A percentile compares a stretch with the other conserved stretches of the same genome.
Evolutionary conservation across 1,284 basidiomycete genomes (phyloP).

Genomic region (Ceratorhiza oryzae-sativae): DNA sequence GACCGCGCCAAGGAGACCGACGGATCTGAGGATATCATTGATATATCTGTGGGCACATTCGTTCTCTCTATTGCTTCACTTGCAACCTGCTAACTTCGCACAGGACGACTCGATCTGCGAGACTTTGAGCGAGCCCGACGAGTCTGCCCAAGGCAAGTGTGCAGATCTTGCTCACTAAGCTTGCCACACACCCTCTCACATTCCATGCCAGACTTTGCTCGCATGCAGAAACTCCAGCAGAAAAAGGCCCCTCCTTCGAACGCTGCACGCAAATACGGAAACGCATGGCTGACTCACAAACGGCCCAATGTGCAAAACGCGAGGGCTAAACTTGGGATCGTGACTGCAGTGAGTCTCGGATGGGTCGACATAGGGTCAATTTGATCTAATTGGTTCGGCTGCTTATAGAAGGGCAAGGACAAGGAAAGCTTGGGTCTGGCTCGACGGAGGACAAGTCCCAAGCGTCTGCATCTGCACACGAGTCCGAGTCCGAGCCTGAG

Average conservation of each 20-base stretch:
- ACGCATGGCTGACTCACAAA: conserved; percentile 30
- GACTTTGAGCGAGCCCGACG: conserved; percentile 31
- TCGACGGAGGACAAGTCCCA: not conserved
- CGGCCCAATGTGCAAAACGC: conserved; percentile 26
- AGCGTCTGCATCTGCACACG: not conserved
- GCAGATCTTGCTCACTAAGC: not conserved
- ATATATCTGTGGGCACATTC: conserved; percentile 28
- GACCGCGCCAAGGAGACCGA: conserved; percentile 1
- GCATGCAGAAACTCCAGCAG: conserved; percentile 18
- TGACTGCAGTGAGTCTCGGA: conserved; percentile 1
- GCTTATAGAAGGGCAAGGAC: not conserved
- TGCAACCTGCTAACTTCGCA: not conserved
- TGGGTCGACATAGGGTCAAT: not conserved
- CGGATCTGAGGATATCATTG: conserved; percentile 26
- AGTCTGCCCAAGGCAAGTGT: conserved; percentile 5
- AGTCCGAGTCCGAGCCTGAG: conserved; percentile 2
- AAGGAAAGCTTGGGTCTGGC: not conserved
- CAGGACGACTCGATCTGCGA: conserved; percentile 30
- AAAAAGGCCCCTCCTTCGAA: not conserved
- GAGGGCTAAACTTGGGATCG: conserved; percentile 24
- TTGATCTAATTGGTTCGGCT: not conserved
- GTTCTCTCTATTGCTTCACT: not conserved
- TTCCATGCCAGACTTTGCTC: conserved; percentile 15
- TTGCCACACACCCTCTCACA: not conserved
- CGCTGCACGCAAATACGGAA: not conserved